These are phyloP conservation scores for Lodderomyces theae DNA, from an alignment of 1,139 yeast genomes.

Conservation along the genomic window DNA sequence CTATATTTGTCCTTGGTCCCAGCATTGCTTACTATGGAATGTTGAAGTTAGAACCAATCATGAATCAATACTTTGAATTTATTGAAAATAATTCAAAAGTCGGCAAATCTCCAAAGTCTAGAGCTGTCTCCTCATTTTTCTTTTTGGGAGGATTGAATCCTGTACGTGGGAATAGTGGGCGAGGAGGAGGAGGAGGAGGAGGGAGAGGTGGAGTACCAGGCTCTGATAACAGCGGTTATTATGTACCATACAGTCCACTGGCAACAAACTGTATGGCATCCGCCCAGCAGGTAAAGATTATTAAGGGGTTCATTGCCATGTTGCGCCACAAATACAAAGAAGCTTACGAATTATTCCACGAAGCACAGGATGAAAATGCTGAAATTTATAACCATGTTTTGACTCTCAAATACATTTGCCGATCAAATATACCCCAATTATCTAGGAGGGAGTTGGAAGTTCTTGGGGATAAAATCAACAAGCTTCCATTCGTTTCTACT, in stretches of 20 bases:
- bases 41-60: constrained; percentile 11
- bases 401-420: constrained; percentile 8
- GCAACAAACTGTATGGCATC: too few species aligned
- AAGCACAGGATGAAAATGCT: constrained; percentile 4
- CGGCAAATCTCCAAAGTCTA: constrained; percentile 2
- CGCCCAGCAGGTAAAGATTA: constrained; percentile 7
- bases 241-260: too few species aligned
- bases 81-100: constrained; percentile 1
- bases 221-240: too few species aligned
- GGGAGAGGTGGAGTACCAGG: too few species aligned
- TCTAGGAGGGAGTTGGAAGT: constrained; percentile 5
- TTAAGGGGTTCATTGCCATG: constrained; percentile 14
- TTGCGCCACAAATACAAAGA: constrained; percentile 12
- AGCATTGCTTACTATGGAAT: constrained; percentile 10
- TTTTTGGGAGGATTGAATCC: constrained; percentile 1
- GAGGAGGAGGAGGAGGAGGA: too few species aligned
- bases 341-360: constrained; percentile 9
- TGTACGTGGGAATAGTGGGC: neutral
- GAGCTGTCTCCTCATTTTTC: constrained; percentile 11
- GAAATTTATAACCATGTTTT: neutral
- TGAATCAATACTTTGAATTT: constrained; percentile 10
- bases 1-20: constrained; percentile 14
- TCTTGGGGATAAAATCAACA: constrained; percentile 3
- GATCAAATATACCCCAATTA: constrained; percentile 6
- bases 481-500: constrained; percentile 5